phyloP scores from a whole-genome alignment of 108 stramenopile species.

The Bacterosira constricta region DNA sequence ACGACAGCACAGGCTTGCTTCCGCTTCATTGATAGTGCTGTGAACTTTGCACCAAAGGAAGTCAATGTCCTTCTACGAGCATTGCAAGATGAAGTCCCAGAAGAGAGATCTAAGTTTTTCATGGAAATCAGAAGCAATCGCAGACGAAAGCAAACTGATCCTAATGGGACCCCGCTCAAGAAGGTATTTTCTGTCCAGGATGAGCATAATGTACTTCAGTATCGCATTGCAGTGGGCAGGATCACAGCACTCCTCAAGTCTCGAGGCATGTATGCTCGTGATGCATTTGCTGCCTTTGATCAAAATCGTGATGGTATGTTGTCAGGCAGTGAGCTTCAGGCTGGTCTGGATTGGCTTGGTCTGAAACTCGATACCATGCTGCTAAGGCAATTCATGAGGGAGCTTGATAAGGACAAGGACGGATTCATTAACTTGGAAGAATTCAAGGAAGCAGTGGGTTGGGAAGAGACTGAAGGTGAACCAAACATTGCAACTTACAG shows the following conservation, averaged over 20 bases:
- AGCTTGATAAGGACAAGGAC: conserved; percentile 93
- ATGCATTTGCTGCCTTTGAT: conserved; percentile 97
- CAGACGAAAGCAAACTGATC: conserved; percentile 91
- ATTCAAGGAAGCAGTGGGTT: conserved; percentile 95
- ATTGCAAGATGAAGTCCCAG: conserved; percentile 89
- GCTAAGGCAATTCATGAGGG: conserved; percentile 89
- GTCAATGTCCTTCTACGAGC: conserved; percentile 90
- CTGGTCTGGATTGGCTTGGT: conserved; percentile 95
- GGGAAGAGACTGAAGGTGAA: conserved; percentile 79
- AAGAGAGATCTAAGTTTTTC: conserved; percentile 90
- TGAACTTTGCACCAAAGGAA: conserved; percentile 90
- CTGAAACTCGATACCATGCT: conserved; percentile 78
- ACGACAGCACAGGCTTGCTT: conserved; percentile 90
- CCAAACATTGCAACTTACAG: conserved; percentile 67
- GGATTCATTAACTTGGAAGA: conserved; percentile 94
- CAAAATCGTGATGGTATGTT: conserved; percentile 92
- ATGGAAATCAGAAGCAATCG: conserved; percentile 95
- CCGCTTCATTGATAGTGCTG: conserved; percentile 94
- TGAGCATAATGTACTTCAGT: conserved; percentile 95
- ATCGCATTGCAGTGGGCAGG: conserved; percentile 91
- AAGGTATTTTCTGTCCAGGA: conserved; percentile 94
- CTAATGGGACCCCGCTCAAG: conserved; percentile 88
- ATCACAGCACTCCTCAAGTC: conserved; percentile 91
- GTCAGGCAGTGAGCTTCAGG: conserved; percentile 92
- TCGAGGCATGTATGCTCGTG: conserved; percentile 92